Conservation (phyloP, 139 green algal genomes). For the Asterochloris erici region DNA sequence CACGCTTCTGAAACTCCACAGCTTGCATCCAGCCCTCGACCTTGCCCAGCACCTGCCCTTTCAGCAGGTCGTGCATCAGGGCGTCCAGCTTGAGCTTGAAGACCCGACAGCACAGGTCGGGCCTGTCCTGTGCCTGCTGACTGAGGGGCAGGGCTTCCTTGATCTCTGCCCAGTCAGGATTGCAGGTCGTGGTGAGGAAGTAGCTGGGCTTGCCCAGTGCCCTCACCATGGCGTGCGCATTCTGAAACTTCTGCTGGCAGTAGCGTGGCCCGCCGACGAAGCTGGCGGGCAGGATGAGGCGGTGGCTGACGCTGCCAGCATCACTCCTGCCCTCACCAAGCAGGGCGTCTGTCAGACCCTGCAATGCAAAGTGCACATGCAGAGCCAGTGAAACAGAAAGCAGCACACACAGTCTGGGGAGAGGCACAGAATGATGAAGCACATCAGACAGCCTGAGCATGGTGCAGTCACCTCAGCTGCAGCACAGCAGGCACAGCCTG, state of each 20-base stretch:
- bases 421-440: too few relatives aligned
- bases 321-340: neutral
- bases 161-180: neutral
- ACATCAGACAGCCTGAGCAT: too few relatives aligned
- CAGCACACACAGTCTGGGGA: too few relatives aligned
- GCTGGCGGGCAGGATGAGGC: neutral
- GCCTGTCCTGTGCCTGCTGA: neutral
- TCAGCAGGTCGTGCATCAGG: neutral
- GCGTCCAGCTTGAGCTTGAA: too few relatives aligned
- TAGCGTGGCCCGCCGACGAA: neutral
- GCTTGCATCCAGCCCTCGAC: neutral
- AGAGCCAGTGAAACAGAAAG: too few relatives aligned
- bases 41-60: neutral
- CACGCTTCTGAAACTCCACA: neutral
- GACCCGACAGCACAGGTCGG: neutral
- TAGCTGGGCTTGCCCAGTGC: neutral
- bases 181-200: neutral
- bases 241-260: neutral
- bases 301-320: neutral
- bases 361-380: too few relatives aligned
- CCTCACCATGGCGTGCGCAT: neutral
- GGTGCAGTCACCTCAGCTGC: too few relatives aligned
- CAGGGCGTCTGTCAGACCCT: neutral
- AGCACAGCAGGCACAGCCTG: too few relatives aligned
- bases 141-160: neutral